Evolutionary conservation across 129 eudicot species (phyloP), one percentile per base, ranked within the genome.

Genomic region (Mikania micrantha): DNA sequence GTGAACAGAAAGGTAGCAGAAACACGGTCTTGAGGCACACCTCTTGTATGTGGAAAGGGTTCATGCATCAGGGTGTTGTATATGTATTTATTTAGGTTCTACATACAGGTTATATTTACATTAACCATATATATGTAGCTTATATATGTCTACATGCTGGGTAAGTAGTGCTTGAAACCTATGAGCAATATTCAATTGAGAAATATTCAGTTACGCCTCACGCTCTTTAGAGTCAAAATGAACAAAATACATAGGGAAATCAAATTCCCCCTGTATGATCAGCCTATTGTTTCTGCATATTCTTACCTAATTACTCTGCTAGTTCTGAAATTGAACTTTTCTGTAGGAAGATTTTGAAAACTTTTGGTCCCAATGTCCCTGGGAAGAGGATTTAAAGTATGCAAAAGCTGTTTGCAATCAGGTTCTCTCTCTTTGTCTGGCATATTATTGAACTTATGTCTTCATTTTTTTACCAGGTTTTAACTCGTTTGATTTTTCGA

Each of bases 311-410:
- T 10, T 35, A 7, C 17, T 67, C 11, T 4, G 27, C 7, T 52
- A 9, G 66, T n/a, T 66, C 57, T 77, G 66, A 66, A 71, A 73
- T 49, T 63, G 48, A 16, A 25, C 61, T 40, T 54, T 13, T 72
- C 20, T 60, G 60, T 77, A 93, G 98, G 96, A 93, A 81, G 98
- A 86, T 70, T 93, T 84, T 53, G 88, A 88, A 27, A 93, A 88
- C 65, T 93, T 82, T 59, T 93, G 98, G 98, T 84, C 92, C 7
- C 95, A 88, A 66, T 93, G 98, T 78, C 98, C 98, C 1, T 88
- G 98, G 98, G 98, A 88, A 79, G 95, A 86, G n/a, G 98, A 93
- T 82, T 74, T 93, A 47, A 87, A 69, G 67, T 88, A 93, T 73
- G 98, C 95, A 29, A 84, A 82, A 73, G 90, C 95, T 79, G 98